A percentile compares a stretch with the other conserved stretches of the same genome.
Conservation (phyloP, 2,329 filamentous ascomycete species). For the Aspergillus sp. region DNA sequence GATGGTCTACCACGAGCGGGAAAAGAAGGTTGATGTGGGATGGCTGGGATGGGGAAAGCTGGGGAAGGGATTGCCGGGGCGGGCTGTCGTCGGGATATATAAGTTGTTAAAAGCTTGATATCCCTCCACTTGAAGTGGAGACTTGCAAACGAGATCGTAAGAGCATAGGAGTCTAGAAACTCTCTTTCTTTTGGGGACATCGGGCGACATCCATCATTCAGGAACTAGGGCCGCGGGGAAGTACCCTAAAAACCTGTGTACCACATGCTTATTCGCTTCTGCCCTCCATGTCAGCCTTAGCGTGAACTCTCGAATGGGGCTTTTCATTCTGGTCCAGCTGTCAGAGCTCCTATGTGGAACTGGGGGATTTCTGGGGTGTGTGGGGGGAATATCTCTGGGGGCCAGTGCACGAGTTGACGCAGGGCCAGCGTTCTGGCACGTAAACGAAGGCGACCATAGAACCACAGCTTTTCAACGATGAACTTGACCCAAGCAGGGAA, state of each 20-base stretch:
- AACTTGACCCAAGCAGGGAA: neutral
- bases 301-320: neutral
- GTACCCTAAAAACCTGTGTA: neutral
- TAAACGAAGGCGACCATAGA: neutral
- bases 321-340: neutral
- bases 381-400: neutral
- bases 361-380: neutral
- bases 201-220: neutral
- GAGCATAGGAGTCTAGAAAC: neutral
- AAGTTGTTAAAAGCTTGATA: neutral
- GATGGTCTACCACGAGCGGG: neutral
- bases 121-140: neutral
- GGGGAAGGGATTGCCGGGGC: neutral
- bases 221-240: neutral
- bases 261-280: neutral
- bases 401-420: neutral
- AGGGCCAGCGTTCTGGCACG: neutral
- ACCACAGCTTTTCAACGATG: neutral
- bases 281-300: neutral
- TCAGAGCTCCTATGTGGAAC: neutral
- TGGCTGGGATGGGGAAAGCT: neutral
- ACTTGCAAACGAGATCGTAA: neutral
- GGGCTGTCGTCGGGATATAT: neutral
- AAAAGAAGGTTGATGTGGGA: neutral
- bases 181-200: neutral